phyloP scores from a whole-genome alignment of 225 moss, liverwort and hornwort genomes.

The Marchantia paleacea region DNA sequence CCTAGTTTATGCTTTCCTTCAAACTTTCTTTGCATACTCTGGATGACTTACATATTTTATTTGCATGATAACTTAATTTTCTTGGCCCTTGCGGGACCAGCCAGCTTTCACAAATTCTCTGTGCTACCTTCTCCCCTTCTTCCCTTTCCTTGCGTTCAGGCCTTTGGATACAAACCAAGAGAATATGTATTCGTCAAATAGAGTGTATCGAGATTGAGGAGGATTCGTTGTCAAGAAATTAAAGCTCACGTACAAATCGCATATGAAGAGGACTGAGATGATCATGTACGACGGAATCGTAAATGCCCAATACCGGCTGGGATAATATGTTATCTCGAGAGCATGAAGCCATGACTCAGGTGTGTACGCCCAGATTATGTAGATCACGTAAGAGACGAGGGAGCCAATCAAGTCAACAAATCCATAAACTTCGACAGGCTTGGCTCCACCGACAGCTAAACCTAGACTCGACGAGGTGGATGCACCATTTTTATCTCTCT shows the following conservation, averaged over 20 bases:
- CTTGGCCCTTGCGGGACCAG: too few relatives aligned
- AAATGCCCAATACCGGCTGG: constrained; percentile 95
- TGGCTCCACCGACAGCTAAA: constrained; percentile 54
- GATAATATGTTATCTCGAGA: constrained; percentile 89
- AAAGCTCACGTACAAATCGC: constrained; percentile 61
- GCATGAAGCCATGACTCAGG: constrained; percentile 86
- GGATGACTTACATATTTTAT: too few relatives aligned
- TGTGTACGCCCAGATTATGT: constrained; percentile 82
- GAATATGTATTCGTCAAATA: too few relatives aligned
- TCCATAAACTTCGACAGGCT: constrained; percentile 92
- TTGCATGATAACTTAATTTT: too few relatives aligned
- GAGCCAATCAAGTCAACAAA: constrained; percentile 92
- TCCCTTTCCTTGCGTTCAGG: too few relatives aligned
- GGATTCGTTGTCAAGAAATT: constrained; percentile 69
- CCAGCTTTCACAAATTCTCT: too few relatives aligned
- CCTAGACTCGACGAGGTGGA: constrained; percentile 17
- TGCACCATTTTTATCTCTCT: constrained; percentile 11
- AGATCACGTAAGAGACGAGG: constrained; percentile 62
- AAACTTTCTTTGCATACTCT: too few relatives aligned
- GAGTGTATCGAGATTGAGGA: constrained; percentile 52
- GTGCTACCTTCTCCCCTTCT: too few relatives aligned
- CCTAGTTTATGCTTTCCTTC: too few relatives aligned
- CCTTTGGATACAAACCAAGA: too few relatives aligned
- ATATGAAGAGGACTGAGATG: constrained; percentile 56
- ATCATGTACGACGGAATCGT: constrained; percentile 79